Evolutionary conservation across 768 basidiomycete genomes (phyloP).

Genomic region (Trametes gibbosa): DNA sequence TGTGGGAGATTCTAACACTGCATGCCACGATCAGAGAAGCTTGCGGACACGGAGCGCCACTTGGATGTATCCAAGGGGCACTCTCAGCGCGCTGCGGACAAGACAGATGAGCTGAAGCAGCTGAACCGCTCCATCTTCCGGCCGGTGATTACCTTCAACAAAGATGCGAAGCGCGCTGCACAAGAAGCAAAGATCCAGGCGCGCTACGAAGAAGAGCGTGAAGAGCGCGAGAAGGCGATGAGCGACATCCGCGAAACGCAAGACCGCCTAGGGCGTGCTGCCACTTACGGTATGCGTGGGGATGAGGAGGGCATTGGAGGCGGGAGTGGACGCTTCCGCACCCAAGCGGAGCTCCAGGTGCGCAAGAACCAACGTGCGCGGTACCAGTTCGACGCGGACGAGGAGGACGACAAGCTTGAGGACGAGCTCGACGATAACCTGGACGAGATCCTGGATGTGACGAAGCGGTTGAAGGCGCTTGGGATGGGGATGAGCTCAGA

Average conservation of each 20-base stretch:
- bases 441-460: slow-evolving; percentile 76
- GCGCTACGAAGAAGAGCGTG: slow-evolving; percentile 85
- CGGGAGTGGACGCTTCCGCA: slow-evolving; percentile 41
- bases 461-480: slow-evolving; percentile 75
- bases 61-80: slow-evolving; percentile 90
- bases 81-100: slow-evolving; percentile 86
- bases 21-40: slow-evolving; percentile 53
- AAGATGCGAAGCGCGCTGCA: slow-evolving; percentile 83
- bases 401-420: slow-evolving; percentile 91
- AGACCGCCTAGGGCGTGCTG: slow-evolving; percentile 75
- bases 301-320: slow-evolving; percentile 43
- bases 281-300: slow-evolving; percentile 50
- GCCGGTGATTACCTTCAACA: slow-evolving; percentile 90
- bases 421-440: slow-evolving; percentile 92
- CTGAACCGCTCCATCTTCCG: slow-evolving; percentile 95
- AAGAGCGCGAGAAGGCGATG: slow-evolving; percentile 82
- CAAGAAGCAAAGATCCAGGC: slow-evolving; percentile 80
- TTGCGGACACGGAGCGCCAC: slow-evolving; percentile 94
- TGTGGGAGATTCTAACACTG: neutral
- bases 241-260: slow-evolving; percentile 85
- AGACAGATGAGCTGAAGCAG: slow-evolving; percentile 89
- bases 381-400: slow-evolving; percentile 90
- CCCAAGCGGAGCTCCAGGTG: slow-evolving; percentile 49
- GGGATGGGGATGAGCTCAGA: slow-evolving; percentile 85
- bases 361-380: slow-evolving; percentile 73